Percentiles rank a stretch among this genome's conserved stretches.
Evolutionary conservation across 345 rosid species (phyloP).

Genomic region (Rubroshorea leprosula): DNA sequence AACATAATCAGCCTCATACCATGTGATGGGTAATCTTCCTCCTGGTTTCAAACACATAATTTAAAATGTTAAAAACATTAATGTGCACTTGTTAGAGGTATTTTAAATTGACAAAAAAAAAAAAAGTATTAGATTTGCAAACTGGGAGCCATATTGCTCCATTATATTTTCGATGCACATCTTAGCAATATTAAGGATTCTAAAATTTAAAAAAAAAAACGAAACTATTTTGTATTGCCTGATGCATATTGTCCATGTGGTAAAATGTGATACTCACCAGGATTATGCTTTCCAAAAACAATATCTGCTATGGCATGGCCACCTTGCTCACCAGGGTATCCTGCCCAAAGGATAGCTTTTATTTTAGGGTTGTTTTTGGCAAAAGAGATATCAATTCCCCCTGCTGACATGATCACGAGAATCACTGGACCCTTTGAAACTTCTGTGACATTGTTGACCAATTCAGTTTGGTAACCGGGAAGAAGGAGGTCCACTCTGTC

Average conservation of each 20-base stretch:
- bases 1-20: conserved; percentile 22
- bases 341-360: conserved; percentile 47
- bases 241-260: too few species aligned
- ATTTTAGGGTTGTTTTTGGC: conserved; percentile 26
- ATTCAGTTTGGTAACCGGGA: conserved; percentile 35
- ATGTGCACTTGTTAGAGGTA: too few species aligned
- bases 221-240: too few species aligned
- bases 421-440: conserved; percentile 47
- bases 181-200: too few species aligned
- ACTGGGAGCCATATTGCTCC: too few species aligned
- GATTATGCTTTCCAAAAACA: conserved; percentile 45
- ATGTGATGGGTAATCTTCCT: conserved; percentile 42
- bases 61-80: neutral
- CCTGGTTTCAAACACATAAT: conserved; percentile 17
- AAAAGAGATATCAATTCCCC: conserved; percentile 36
- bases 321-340: conserved; percentile 72
- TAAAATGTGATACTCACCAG: conserved; percentile 30
- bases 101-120: too few species aligned
- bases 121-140: too few species aligned
- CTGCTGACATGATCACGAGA: conserved; percentile 55
- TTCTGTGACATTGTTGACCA: conserved; percentile 28
- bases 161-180: too few species aligned
- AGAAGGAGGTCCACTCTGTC: conserved; percentile 38
- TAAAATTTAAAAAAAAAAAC: neutral
- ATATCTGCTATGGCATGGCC: conserved; percentile 63